These are phyloP conservation scores for Bipolaris sorokiniana DNA, from an alignment of 2,329 filamentous ascomycete genomes.

Conservation along the genomic window DNA sequence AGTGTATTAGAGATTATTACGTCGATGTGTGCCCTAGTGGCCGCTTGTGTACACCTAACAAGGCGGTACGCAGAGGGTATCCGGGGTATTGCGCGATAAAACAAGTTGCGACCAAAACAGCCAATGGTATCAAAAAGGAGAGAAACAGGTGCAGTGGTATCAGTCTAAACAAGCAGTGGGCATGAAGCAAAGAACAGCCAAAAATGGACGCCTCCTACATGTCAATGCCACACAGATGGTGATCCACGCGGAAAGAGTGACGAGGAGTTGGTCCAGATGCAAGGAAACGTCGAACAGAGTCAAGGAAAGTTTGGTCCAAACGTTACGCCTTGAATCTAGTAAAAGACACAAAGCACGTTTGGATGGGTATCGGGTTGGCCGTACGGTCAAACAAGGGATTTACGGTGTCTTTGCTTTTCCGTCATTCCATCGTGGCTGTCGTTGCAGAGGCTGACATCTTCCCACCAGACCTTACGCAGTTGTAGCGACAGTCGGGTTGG, in stretches of 20 bases:
- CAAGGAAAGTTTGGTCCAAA: constrained; percentile 42
- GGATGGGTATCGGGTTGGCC: constrained; percentile 44
- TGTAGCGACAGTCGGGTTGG: constrained; percentile 48
- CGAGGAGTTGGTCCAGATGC: constrained; percentile 37
- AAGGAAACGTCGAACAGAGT: constrained; percentile 35
- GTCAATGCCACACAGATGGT: constrained; percentile 45
- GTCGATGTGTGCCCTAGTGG: constrained; percentile 48
- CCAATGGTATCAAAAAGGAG: constrained; percentile 50
- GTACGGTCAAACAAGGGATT: constrained; percentile 50
- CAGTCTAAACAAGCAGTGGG: constrained; percentile 51
- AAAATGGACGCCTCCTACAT: constrained; percentile 43
- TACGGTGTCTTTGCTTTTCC: constrained; percentile 51
- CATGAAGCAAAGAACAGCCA: constrained; percentile 42
- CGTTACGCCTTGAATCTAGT: constrained; percentile 30
- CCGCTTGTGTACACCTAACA: constrained; percentile 50
- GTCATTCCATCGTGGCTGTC: constrained; percentile 53
- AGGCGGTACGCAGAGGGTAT: constrained; percentile 52
- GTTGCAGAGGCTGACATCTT: constrained; percentile 46
- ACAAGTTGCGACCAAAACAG: constrained; percentile 26
- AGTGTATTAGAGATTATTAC: constrained; percentile 51
- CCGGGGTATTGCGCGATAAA: constrained; percentile 51
- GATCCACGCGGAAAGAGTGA: constrained; percentile 39
- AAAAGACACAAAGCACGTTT: constrained; percentile 33
- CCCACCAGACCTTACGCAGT: constrained; percentile 53
- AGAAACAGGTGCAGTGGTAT: constrained; percentile 51